A percentile compares a stretch with the other conserved stretches of the same genome.
Evolutionary conservation across 345 rosid species (phyloP).

Genomic region (Camelina sativa): DNA sequence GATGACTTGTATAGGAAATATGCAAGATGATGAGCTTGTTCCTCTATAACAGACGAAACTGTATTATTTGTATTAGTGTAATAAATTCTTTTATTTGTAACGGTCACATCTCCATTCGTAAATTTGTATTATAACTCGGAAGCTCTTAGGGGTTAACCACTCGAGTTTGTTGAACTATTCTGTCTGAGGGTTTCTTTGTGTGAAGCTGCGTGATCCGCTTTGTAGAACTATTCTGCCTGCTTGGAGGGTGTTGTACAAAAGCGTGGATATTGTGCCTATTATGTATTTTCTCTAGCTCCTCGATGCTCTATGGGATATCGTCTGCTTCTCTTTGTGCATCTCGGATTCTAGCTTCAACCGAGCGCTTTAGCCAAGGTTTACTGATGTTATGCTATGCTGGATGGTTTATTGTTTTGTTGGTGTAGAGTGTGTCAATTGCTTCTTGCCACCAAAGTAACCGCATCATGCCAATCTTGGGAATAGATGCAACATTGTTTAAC

Average conservation of each 20-base stretch:
- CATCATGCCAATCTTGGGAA: conserved; percentile 88
- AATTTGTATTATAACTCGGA: conserved; percentile 34
- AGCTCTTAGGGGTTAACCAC: too few species aligned
- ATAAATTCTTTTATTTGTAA: conserved; percentile 24
- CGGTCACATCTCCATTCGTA: conserved; percentile 18
- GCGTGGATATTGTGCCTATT: conserved; percentile 77
- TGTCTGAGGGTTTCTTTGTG: conserved; percentile 40
- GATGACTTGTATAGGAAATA: conserved; percentile 38
- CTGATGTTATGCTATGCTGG: conserved; percentile 75
- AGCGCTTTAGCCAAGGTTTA: conserved; percentile 84
- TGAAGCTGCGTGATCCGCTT: conserved; percentile 87
- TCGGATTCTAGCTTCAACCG: conserved; percentile 83
- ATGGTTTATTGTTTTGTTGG: conserved; percentile 68
- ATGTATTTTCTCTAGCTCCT: conserved; percentile 82
- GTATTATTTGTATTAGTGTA: background rate
- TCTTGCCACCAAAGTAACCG: conserved; percentile 97
- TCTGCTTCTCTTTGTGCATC: conserved; percentile 69
- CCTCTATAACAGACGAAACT: conserved; percentile 5
- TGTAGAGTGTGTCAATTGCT: conserved; percentile 79
- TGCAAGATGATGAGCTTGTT: conserved; percentile 42
- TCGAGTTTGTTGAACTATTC: too few species aligned
- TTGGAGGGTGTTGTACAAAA: conserved; percentile 83
- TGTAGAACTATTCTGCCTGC: conserved; percentile 75
- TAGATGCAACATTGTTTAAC: conserved; percentile 65
- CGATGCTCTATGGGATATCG: conserved; percentile 70